Evolutionary conservation across 2,329 filamentous ascomycete genomes (phyloP), one percentile per base, ranked within the genome.

Genomic region (Aureobasidium subglaciale): DNA sequence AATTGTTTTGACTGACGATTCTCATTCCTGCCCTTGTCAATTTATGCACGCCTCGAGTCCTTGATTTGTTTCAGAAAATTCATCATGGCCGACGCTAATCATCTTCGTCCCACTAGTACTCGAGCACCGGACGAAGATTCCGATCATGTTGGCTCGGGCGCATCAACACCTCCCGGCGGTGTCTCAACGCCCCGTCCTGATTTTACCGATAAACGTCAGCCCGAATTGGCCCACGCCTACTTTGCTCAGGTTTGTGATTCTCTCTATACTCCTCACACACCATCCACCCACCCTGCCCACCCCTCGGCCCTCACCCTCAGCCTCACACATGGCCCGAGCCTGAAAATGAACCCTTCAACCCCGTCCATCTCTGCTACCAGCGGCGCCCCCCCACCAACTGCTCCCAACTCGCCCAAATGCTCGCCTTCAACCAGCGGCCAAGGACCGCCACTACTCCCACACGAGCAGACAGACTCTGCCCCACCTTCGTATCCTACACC

Each of bases 241-340:
- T 96, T 97, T 82, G 87, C 87, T 78, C 93, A 99, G 92, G 93
- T 99, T 95, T 86, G 93, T 96, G 82, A 82, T 80, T 83, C 82
- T 78, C 83, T 85, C 84, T 68, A 71, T 38, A 38, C 40, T 54
- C 38, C 50, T 38, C 43, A 35, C 30, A 43, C 50, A 40, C 13
- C 49, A 25, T 25, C 50, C 38, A 43, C 59, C 60, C 60, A 41
- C 50, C 57, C 37, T 53, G 59, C 41, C 58, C 57, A 35, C 55
- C 57, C 55, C 57, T 59, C 40, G 57, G 27, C 24, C 18, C 50
- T 54, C 16, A 34, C 29, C 27, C 50, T n/a, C 37, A 20, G n/a
- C 38, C 6, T 35, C 50, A 49, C 59, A 30, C 55, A 60, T 60
- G 30, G 59, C 64, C 52, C 61, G 48, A 34, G 59, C 52, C 48